These are phyloP conservation scores for Cyamopsis tetragonoloba DNA, from an alignment of 306 rosid genomes.

Conservation along the genomic window DNA sequence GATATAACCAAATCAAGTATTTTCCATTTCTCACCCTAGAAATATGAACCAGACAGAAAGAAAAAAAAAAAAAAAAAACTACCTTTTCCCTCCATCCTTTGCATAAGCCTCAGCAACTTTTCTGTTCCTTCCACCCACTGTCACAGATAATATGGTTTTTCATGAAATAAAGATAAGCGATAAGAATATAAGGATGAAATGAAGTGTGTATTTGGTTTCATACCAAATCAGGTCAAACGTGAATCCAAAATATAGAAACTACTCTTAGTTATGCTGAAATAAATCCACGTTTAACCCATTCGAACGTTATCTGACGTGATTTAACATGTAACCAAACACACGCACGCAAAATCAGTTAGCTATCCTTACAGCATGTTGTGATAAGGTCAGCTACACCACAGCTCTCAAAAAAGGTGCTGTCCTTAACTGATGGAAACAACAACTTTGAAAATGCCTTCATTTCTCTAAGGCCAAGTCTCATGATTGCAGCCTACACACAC, in stretches of 20 bases:
- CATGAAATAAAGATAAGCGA: conserved; percentile 7
- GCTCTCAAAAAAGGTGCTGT: conserved; percentile 92
- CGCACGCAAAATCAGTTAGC: too few relatives aligned
- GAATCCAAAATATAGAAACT: too few relatives aligned
- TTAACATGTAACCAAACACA: too few relatives aligned
- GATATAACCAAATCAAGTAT: not conserved
- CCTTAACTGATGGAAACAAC: conserved; percentile 86
- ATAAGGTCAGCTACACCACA: conserved; percentile 98
- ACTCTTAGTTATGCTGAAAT: too few relatives aligned
- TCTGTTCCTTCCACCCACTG: conserved; percentile 99
- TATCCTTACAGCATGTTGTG: conserved; percentile 89
- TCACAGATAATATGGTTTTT: conserved; percentile 24
- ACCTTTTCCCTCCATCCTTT: conserved; percentile 78
- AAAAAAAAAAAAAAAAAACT: conserved; percentile 14
- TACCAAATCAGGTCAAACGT: too few relatives aligned
- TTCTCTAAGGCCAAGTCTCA: conserved; percentile 93
- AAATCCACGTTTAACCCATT: too few relatives aligned
- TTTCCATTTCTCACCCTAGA: not conserved
- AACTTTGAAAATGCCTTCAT: conserved; percentile 93
- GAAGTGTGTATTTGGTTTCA: too few relatives aligned
- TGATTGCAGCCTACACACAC: conserved; percentile 80
- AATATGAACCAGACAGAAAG: conserved; percentile 13
- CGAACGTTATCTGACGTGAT: too few relatives aligned
- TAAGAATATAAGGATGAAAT: too few relatives aligned
- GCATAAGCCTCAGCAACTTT: conserved; percentile 97